Conservation (phyloP, 495 filamentous ascomycete species). For the Pseudevernia furfuracea region DNA sequence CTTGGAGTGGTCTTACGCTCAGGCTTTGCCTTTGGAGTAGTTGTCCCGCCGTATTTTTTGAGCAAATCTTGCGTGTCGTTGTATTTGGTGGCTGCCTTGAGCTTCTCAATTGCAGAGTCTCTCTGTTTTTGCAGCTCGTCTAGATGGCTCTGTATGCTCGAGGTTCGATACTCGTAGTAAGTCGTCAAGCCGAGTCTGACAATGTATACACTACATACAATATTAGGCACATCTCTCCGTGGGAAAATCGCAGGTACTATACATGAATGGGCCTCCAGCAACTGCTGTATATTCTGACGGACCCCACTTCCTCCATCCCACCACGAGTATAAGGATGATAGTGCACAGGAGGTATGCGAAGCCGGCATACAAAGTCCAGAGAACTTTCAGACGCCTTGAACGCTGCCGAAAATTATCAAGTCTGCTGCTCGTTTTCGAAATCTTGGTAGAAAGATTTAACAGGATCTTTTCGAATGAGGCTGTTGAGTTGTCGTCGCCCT, state of each 20-base stretch:
- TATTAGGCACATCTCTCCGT: background rate
- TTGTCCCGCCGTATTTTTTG: constrained; percentile 80
- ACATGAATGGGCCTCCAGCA: constrained; percentile 72
- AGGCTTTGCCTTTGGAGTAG: constrained; percentile 34
- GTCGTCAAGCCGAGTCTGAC: constrained; percentile 51
- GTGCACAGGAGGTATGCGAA: constrained; percentile 83
- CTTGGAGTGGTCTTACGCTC: constrained; percentile 26
- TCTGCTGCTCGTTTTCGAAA: constrained; percentile 58
- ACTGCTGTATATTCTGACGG: constrained; percentile 67
- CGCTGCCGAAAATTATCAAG: constrained; percentile 64
- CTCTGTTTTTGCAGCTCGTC: constrained; percentile 69
- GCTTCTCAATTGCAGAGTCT: constrained; percentile 79
- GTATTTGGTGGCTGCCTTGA: constrained; percentile 91
- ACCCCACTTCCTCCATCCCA: constrained; percentile 77
- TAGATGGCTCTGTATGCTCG: constrained; percentile 55
- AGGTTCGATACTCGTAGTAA: constrained; percentile 79
- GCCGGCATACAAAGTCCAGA: constrained; percentile 82
- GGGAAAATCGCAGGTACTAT: constrained; percentile 26
- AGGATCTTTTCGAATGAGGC: constrained; percentile 90
- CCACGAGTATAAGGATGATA: constrained; percentile 70
- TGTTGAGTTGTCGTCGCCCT: constrained; percentile 78
- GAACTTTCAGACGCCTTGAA: constrained; percentile 68
- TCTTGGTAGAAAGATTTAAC: constrained; percentile 70
- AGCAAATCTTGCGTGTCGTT: constrained; percentile 88
- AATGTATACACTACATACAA: constrained; percentile 53